Evolutionary conservation across 805 yeast genomes (phyloP).

Genomic region (Clavispora fructus): DNA sequence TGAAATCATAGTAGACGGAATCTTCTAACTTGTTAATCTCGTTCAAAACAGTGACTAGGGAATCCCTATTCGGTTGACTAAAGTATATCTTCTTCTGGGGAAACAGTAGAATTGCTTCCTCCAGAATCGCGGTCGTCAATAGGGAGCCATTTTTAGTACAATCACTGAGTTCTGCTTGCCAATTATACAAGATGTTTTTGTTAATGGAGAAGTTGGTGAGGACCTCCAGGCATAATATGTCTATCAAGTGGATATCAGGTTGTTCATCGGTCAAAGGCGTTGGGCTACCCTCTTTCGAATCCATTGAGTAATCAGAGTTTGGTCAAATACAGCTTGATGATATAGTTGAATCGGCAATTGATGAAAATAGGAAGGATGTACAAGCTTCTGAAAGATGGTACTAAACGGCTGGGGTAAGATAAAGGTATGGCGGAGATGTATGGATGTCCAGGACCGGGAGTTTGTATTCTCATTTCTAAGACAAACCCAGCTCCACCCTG

Average conservation of each 20-base stretch:
- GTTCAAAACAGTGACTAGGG: conserved; percentile 12
- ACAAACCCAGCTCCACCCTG: no score
- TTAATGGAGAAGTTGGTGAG: conserved; percentile 23
- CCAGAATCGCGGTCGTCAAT: conserved; percentile 18
- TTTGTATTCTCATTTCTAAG: no score
- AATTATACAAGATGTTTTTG: conserved; percentile 23
- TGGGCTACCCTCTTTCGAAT: background rate
- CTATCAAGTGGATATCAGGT: conserved; percentile 14
- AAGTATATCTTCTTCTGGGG: conserved; percentile 5
- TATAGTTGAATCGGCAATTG: no score
- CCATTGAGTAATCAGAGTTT: background rate
- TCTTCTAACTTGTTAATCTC: conserved; percentile 13
- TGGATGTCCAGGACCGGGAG: background rate
- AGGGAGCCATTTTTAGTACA: conserved; percentile 14
- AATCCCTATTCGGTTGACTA: conserved; percentile 3
- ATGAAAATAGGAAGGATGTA: background rate
- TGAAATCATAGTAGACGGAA: conserved; percentile 24
- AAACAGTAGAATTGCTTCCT: conserved; percentile 20
- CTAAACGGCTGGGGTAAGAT: background rate
- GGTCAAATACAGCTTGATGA: background rate
- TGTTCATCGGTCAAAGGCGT: background rate
- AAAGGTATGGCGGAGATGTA: background rate
- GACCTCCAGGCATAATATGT: conserved; percentile 18
- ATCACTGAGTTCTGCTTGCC: conserved; percentile 34
- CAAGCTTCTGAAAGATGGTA: background rate